Evolutionary conservation across 2,329 filamentous ascomycete genomes (phyloP).

Genomic region (Sclerotinia borealis): DNA sequence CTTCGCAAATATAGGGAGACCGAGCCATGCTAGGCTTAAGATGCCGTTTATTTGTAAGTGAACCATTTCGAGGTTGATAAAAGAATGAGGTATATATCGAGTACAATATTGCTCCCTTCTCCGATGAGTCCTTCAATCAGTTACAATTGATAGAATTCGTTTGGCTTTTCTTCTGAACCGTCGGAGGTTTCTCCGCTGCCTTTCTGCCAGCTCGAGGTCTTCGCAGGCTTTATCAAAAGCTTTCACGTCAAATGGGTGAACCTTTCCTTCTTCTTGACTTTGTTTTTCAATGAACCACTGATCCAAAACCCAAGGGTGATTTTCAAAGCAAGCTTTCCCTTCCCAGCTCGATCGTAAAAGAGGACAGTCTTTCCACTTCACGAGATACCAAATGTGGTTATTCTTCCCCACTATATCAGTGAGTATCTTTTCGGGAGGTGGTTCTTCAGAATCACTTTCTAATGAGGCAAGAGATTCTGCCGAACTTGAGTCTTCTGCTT

Average conservation of each 20-base stretch:
- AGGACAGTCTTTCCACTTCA: slow-evolving; percentile 33
- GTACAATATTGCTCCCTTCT: neutral
- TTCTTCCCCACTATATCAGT: slow-evolving; percentile 25
- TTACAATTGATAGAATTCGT: slow-evolving; percentile 27
- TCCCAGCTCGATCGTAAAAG: slow-evolving; percentile 32
- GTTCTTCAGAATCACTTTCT: slow-evolving; percentile 30
- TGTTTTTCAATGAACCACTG: slow-evolving; percentile 28
- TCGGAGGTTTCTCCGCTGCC: slow-evolving; percentile 25
- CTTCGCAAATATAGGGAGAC: slow-evolving; percentile 21
- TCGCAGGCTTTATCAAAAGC: slow-evolving; percentile 26
- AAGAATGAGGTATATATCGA: neutral
- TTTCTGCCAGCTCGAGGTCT: slow-evolving; percentile 25
- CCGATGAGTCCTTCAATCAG: slow-evolving; percentile 16
- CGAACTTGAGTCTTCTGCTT: slow-evolving; percentile 20
- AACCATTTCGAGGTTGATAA: slow-evolving; percentile 21
- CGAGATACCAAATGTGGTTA: slow-evolving; percentile 28
- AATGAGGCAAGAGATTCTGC: slow-evolving; percentile 30
- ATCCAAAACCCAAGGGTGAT: slow-evolving; percentile 25
- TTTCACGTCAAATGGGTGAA: slow-evolving; percentile 27
- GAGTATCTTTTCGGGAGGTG: slow-evolving; percentile 30
- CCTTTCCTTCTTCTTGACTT: slow-evolving; percentile 27
- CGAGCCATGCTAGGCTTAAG: slow-evolving; percentile 24
- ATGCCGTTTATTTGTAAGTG: slow-evolving; percentile 14
- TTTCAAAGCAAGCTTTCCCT: slow-evolving; percentile 20
- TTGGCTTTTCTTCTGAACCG: slow-evolving; percentile 27